Percentiles rank a stretch among this genome's conserved stretches.
phyloP scores from a whole-genome alignment of 1,284 basidiomycete genomes.

The Ustilago sp. region DNA sequence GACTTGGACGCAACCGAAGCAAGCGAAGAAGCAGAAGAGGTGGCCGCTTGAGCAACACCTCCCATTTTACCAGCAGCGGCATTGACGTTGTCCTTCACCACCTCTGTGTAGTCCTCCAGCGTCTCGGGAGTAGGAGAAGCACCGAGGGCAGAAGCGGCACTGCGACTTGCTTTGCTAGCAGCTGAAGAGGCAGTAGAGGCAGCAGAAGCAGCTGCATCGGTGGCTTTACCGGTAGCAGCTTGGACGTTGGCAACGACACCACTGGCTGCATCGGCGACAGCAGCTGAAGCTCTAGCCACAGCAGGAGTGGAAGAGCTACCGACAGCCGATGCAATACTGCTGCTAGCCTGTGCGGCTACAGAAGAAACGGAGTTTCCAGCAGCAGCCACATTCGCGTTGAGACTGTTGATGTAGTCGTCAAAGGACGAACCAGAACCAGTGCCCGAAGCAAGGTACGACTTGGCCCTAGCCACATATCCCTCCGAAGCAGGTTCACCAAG shows the following conservation, averaged over 20 bases:
- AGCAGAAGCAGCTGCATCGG: conserved; percentile 19
- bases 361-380: conserved; percentile 25
- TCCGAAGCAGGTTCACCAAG: conserved; percentile 29
- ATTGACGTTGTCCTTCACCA: conserved; percentile 3
- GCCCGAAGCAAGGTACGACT: conserved; percentile 30
- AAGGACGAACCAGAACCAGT: conserved; percentile 39
- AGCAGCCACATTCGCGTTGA: conserved; percentile 20
- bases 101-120: conserved; percentile 20
- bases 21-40: conserved; percentile 8
- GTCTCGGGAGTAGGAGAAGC: conserved; percentile 33
- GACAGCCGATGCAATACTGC: conserved; percentile 31
- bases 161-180: conserved; percentile 21
- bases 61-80: conserved; percentile 1
- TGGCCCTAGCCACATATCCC: conserved; percentile 46
- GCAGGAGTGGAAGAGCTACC: conserved; percentile 19
- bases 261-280: conserved; percentile 13
- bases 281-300: conserved; percentile 16
- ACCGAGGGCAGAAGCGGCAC: conserved; percentile 40
- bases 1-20: conserved; percentile 10
- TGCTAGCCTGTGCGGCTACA: conserved; percentile 25
- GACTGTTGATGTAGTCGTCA: conserved; percentile 32
- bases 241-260: conserved; percentile 22
- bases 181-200: conserved; percentile 24
- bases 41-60: conserved; percentile 2
- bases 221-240: conserved; percentile 17